phyloP scores from a whole-genome alignment of 305 asterid genomes.

The Solanum hybrid region DNA sequence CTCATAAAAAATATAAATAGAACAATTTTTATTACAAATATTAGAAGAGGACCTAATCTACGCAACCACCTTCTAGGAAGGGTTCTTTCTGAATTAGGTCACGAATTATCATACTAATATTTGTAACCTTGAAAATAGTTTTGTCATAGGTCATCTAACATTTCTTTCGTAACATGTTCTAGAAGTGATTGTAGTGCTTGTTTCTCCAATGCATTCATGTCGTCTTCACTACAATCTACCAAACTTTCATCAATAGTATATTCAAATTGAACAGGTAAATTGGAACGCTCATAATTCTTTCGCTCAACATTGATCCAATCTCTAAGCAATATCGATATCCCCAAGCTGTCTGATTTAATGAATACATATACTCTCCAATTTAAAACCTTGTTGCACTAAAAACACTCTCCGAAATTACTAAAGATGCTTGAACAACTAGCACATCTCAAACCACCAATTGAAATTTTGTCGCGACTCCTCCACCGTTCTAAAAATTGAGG shows the following conservation, averaged over 20 bases:
- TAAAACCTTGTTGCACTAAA: neutral
- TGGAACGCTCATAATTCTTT: neutral
- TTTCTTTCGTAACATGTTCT: neutral
- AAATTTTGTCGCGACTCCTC: neutral
- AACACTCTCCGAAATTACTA: neutral
- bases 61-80: neutral
- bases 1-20: neutral
- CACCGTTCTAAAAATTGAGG: neutral
- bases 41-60: neutral
- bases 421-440: neutral
- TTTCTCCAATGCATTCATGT: neutral
- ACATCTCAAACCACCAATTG: neutral
- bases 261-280: neutral
- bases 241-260: neutral
- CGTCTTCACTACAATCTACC: neutral
- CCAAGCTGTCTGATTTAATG: neutral
- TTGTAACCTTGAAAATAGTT: neutral
- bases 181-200: neutral
- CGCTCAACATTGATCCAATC: neutral
- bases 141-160: neutral
- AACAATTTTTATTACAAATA: neutral
- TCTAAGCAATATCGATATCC: neutral
- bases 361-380: neutral
- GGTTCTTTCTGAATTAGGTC: neutral
- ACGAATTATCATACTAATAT: neutral